Evolutionary conservation across 495 filamentous ascomycete species (phyloP), one percentile per base, ranked within the genome.

Genomic region (Penicillium coffeae): DNA sequence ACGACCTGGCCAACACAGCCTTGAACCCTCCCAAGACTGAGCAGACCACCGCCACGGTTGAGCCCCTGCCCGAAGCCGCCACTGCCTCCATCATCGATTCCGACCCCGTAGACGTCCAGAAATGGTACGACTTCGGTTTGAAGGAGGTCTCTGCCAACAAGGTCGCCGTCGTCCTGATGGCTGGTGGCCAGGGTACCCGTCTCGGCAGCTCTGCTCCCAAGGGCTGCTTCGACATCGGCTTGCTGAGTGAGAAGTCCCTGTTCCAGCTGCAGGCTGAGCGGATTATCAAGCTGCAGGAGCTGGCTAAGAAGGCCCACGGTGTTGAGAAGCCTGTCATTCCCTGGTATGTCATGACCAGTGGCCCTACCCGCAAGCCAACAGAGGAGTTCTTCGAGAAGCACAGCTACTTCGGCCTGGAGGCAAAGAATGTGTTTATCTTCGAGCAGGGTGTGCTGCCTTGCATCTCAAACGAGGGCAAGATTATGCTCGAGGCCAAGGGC

Each of bases 311-410:
- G 74, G 75, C 80, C 50, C 77, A 83, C 41, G 79, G 79, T 14
- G 83, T 82, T 49, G 65, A 73, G 54, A 76, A 79, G 48, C 85
- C 87, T 22, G 79, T 85, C 7, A 84, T 99, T 22, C 94, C 93
- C 6, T 99, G 93, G 93, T 99, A 97, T 72, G 86, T 99, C 61
- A 99, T 99, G 93, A 99, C 93, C 51, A 95, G 89, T 57, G 93
- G 93, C 8, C 94, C 93, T n/a, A 99, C 93, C 10, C 80, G 91
- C 55, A 81, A 82, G 45, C 87, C 90, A 8, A 99, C 93, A 7
- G 88, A 95, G 77, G 78, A 85, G 45, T 99, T 90, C 75, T 99
- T 99, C 68, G 73, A 87, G 68, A 73, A 94, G 64, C 75, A 96
- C 70, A 79, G 81, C 20, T 96, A 89, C 69, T 99, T 99, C 63